Conservation (phyloP, 768 basidiomycete genomes). For the Boletus reticuloceps region DNA sequence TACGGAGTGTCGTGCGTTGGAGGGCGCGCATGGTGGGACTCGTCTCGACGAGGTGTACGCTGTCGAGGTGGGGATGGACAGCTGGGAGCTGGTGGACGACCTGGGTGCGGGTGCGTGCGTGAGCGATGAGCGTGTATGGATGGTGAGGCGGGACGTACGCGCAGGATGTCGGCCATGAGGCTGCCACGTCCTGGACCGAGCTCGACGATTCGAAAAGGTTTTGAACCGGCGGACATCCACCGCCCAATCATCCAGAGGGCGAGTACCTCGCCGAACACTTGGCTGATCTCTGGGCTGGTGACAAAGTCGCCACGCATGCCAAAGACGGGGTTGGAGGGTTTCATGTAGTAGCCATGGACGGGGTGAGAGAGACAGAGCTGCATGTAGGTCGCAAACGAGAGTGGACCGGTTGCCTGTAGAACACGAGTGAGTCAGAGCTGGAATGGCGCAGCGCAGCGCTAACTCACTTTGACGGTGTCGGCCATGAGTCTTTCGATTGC, state of each 20-base stretch:
- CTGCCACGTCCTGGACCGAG: constrained; percentile 95
- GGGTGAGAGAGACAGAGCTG: constrained; percentile 89
- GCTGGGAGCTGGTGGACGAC: constrained; percentile 49
- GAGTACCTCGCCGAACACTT: constrained; percentile 95
- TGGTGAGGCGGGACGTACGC: constrained; percentile 45
- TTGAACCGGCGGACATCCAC: constrained; percentile 58
- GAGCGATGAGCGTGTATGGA: not conserved
- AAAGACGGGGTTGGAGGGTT: constrained; percentile 68
- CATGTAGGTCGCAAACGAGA: constrained; percentile 90
- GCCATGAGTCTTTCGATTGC: constrained; percentile 63
- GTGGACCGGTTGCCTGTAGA: constrained; percentile 78
- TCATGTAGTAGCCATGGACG: constrained; percentile 90
- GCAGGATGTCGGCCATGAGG: constrained; percentile 82
- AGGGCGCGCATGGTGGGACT: constrained; percentile 62
- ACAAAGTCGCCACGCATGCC: constrained; percentile 90
- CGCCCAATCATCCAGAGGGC: constrained; percentile 84
- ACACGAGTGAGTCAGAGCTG: not conserved
- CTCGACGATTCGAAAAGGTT: constrained; percentile 72
- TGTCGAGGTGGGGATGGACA: constrained; percentile 35
- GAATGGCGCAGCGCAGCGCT: too few species aligned
- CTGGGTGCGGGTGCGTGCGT: constrained; percentile 29
- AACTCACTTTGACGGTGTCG: constrained; percentile 62
- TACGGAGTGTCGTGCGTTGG: constrained; percentile 53
- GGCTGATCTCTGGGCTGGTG: constrained; percentile 95
- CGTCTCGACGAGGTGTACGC: constrained; percentile 80